Conservation (phyloP, 2,329 filamentous ascomycete genomes). For the Pseudohalonectria lignicola region DNA sequence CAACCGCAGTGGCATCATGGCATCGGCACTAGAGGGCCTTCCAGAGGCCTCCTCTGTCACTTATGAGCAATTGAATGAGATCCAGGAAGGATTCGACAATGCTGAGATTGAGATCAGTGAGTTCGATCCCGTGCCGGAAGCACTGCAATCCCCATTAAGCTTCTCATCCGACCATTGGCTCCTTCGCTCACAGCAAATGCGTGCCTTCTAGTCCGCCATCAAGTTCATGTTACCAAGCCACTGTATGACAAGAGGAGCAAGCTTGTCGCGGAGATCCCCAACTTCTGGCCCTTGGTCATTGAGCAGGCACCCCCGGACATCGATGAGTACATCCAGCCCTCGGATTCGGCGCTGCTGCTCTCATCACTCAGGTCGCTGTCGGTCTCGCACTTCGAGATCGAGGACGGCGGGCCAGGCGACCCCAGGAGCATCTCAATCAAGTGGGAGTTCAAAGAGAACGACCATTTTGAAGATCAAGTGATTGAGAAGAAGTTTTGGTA, state of each 20-base stretch:
- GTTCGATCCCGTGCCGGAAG: constrained; percentile 22
- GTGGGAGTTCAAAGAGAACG: constrained; percentile 72
- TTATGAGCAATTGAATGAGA: constrained; percentile 67
- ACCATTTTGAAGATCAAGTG: constrained; percentile 66
- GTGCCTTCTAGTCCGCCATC: constrained; percentile 24
- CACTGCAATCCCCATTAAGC: background rate
- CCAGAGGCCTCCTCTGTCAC: constrained; percentile 28
- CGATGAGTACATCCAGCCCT: constrained; percentile 77
- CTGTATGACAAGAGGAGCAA: constrained; percentile 69
- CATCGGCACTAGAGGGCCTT: too few relatives aligned
- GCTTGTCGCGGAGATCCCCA: constrained; percentile 60
- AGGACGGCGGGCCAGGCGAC: constrained; percentile 45
- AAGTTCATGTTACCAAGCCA: constrained; percentile 54
- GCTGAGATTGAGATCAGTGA: constrained; percentile 73
- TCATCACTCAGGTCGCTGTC: constrained; percentile 55
- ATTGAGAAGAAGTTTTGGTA: constrained; percentile 91
- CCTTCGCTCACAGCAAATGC: too few relatives aligned
- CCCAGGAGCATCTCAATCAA: constrained; percentile 69
- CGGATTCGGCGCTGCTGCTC: constrained; percentile 64
- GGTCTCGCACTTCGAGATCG: constrained; percentile 73
- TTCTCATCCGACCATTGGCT: background rate
- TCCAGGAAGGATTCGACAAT: constrained; percentile 78
- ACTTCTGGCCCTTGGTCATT: constrained; percentile 93
- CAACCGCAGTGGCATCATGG: too few relatives aligned
- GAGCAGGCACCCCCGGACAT: constrained; percentile 78